Conservation (phyloP, 768 basidiomycete species). For the Russula sp. region DNA sequence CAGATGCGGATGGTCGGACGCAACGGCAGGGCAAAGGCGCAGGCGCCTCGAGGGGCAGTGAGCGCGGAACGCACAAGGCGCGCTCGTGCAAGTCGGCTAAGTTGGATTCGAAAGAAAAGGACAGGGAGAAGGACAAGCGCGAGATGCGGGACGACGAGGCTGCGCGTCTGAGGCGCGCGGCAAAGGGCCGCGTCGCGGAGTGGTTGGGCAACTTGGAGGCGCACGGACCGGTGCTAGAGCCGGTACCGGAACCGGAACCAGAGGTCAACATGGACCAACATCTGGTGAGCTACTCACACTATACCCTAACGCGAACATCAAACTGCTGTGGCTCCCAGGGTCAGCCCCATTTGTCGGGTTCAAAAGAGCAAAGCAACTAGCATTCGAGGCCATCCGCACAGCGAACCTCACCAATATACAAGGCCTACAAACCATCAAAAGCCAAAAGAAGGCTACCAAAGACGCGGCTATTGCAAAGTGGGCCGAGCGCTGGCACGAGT, state of each 20-base stretch:
- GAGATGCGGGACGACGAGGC: conserved; percentile 36
- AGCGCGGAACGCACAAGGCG: conserved; percentile 22
- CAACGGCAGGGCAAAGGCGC: conserved; percentile 18
- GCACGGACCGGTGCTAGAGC: conserved; percentile 28
- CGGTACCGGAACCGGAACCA: background rate
- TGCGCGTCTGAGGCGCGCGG: conserved; percentile 38
- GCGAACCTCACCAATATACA: too few species aligned
- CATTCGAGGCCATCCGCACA: too few species aligned
- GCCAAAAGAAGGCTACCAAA: too few species aligned
- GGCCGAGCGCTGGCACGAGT: too few species aligned
- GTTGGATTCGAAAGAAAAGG: conserved; percentile 17
- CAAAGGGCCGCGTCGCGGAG: conserved; percentile 68
- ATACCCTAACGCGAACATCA: too few species aligned
- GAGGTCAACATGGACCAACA: background rate
- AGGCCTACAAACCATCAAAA: too few species aligned
- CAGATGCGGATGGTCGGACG: conserved; percentile 20
- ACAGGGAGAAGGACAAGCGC: conserved; percentile 23
- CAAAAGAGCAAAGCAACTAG: too few species aligned
- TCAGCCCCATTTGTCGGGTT: too few species aligned
- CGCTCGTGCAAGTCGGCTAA: conserved; percentile 16
- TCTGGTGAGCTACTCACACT: too few species aligned
- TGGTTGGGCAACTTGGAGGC: conserved; percentile 69
- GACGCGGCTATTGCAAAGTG: too few species aligned
- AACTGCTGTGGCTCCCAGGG: too few species aligned
- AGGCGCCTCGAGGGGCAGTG: conserved; percentile 17